Base-by-base conservation (phyloP, 495 filamentous ascomycete genomes). In the Penicillium coffeae region DNA sequence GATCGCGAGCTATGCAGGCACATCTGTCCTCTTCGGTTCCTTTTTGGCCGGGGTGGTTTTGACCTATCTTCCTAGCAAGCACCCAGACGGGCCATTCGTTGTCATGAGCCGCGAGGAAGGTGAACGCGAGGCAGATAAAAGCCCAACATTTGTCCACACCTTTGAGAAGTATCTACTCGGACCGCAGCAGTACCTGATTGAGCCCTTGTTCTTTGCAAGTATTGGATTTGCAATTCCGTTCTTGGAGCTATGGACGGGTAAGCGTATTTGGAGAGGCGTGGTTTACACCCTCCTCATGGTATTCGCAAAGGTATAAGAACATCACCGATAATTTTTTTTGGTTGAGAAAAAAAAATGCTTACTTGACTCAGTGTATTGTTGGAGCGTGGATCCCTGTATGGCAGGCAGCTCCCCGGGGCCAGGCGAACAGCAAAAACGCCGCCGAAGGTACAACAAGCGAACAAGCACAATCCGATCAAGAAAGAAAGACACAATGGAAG, bases 151-250 rank as follows among this genome's bases (percentile, higher is more conserved):
- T 20, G 45, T 63, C 12, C 63, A 69, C 42, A 69, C 65, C 0
- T 69, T 69, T 45, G 63, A 69, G 51, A 39, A 40, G 8, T 69
- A 69, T 35, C 45, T 69, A 1, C 12, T 64, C 6, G 61, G 46
- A 3, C 55, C 72, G 0, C 71, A 82, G 14, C 39, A 70, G 15
- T 74, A 70, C 37, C 63, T 89, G 3, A 74, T 91, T 18, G 78
- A 82, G 41, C 85, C 87, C 1, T 74, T 88, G 45, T 90, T 91
- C 69, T 92, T 91, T 53, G 77, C 75, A 27, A 70, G 73, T 55
- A 82, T 90, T 22, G 85, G 88, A 1, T 89, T 90, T 52, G 81
- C 86, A 0, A 85, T 92, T 18, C 86, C 87, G 0, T 83, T 90
- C 35, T 69, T 78, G 8, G 56, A 78, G 13, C 76, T 91, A 55